Evolutionary conservation across 2,329 filamentous ascomycete species (phyloP).

Genomic region (Nigrospora sphaerica): DNA sequence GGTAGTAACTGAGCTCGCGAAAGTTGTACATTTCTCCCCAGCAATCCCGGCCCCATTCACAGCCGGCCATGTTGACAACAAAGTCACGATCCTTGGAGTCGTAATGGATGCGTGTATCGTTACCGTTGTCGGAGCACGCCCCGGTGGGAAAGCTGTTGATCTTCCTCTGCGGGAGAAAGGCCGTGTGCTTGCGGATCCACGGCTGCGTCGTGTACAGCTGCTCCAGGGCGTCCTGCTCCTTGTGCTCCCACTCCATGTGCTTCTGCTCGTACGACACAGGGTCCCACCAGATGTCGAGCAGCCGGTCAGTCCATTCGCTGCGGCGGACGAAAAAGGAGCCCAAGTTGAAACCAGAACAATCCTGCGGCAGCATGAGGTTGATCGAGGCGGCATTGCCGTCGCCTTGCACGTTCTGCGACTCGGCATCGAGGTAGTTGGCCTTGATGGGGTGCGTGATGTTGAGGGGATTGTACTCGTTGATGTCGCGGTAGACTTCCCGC

Average conservation of each 20-base stretch:
- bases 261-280: constrained; percentile 96
- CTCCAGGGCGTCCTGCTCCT: constrained; percentile 93
- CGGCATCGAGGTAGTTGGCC: constrained; percentile 67
- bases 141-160: constrained; percentile 93
- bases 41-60: constrained; percentile 93
- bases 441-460: constrained; percentile 83
- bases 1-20: constrained; percentile 80
- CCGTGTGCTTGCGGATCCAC: constrained; percentile 84
- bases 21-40: constrained; percentile 98
- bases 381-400: constrained; percentile 74
- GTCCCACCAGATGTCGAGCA: constrained; percentile 98
- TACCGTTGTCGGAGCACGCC: constrained; percentile 73
- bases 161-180: constrained; percentile 82
- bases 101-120: constrained; percentile 79
- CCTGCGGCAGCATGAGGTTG: constrained; percentile 83
- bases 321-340: constrained; percentile 90
- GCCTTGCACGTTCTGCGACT: constrained; percentile 64
- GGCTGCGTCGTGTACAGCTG: constrained; percentile 86
- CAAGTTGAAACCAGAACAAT: constrained; percentile 93
- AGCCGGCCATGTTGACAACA: constrained; percentile 96
- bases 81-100: constrained; percentile 81
- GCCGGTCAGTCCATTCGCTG: constrained; percentile 79
- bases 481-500: constrained; percentile 79
- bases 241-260: constrained; percentile 99
- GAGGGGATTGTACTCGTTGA: constrained; percentile 91